Percentiles rank a stretch among this genome's conserved stretches.
Conservation (phyloP, 2,329 filamentous ascomycete species). For the Didymella pinodella region DNA sequence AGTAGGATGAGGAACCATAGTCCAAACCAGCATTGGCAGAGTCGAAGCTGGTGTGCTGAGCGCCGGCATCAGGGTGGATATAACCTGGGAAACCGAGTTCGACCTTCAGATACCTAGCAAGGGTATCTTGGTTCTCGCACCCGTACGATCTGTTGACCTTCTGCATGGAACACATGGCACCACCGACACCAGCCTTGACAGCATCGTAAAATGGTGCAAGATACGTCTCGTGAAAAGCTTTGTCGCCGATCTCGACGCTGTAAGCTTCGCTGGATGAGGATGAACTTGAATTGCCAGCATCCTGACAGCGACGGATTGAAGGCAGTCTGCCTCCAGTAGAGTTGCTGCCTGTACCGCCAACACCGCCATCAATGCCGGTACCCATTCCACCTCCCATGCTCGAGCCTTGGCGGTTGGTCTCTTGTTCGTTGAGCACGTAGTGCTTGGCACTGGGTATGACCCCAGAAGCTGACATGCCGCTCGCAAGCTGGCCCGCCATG, state of each 20-base stretch:
- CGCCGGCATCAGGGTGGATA: conserved; percentile 53
- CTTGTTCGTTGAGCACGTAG: conserved; percentile 19
- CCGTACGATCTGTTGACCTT: conserved; percentile 33
- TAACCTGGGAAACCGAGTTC: conserved; percentile 57
- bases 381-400: conserved; percentile 11
- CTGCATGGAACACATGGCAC: conserved; percentile 64
- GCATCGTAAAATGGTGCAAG: conserved; percentile 70
- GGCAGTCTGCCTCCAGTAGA: conserved; percentile 6
- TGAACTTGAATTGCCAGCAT: conserved; percentile 60
- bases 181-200: conserved; percentile 62
- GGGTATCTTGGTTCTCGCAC: conserved; percentile 43
- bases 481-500: conserved; percentile 16
- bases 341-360: conserved; percentile 5
- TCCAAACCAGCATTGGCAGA: conserved; percentile 56
- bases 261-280: conserved; percentile 43
- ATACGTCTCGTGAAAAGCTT: conserved; percentile 69
- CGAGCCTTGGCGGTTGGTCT: conserved; percentile 18
- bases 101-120: conserved; percentile 58
- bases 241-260: conserved; percentile 64
- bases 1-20: conserved; percentile 34
- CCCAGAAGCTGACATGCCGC: conserved; percentile 22
- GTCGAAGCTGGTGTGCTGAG: conserved; percentile 53
- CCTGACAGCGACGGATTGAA: conserved; percentile 37
- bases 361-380: conserved; percentile 1
- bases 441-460: conserved; percentile 61